Percentiles rank a stretch among this genome's conserved stretches.
Conservation (phyloP, 768 basidiomycete species). For the Nidularia pulvinata region DNA sequence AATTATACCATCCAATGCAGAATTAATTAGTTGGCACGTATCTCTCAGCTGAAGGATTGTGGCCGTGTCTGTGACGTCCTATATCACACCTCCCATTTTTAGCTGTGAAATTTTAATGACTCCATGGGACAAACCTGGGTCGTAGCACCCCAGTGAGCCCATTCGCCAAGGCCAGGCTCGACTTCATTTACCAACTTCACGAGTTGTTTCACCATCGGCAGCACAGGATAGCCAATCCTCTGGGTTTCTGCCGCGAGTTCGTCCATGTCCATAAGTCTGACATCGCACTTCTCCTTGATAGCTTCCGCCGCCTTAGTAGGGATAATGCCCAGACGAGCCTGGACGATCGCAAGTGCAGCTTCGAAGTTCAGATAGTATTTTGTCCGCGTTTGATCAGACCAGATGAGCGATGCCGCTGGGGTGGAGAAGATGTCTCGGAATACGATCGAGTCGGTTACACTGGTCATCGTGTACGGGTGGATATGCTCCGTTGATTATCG, state of each 20-base stretch:
- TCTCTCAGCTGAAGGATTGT: constrained; percentile 38
- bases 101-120: not conserved
- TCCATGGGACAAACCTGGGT: constrained; percentile 33
- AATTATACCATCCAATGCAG: constrained; percentile 23
- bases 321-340: constrained; percentile 35
- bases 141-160: constrained; percentile 47
- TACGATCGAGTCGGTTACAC: constrained; percentile 30
- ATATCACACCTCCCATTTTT: constrained; percentile 1
- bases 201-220: constrained; percentile 42
- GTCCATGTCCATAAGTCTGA: constrained; percentile 34
- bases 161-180: constrained; percentile 36
- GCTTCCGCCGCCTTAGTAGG: constrained; percentile 31
- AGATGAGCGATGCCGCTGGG: constrained; percentile 29
- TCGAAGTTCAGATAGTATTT: constrained; percentile 29
- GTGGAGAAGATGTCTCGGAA: constrained; percentile 41
- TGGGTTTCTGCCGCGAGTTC: constrained; percentile 35
- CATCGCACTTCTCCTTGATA: constrained; percentile 30
- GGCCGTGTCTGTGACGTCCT: constrained; percentile 51
- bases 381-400: constrained; percentile 34
- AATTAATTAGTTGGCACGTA: constrained; percentile 30
- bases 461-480: constrained; percentile 16
- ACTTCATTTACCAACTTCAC: constrained; percentile 31
- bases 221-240: constrained; percentile 41
- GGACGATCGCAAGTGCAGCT: constrained; percentile 28
- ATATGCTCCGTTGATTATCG: too few relatives aligned